Base-by-base conservation (phyloP, 2,329 filamentous ascomycete genomes). In the Chaetoscypha palmicola region DNA sequence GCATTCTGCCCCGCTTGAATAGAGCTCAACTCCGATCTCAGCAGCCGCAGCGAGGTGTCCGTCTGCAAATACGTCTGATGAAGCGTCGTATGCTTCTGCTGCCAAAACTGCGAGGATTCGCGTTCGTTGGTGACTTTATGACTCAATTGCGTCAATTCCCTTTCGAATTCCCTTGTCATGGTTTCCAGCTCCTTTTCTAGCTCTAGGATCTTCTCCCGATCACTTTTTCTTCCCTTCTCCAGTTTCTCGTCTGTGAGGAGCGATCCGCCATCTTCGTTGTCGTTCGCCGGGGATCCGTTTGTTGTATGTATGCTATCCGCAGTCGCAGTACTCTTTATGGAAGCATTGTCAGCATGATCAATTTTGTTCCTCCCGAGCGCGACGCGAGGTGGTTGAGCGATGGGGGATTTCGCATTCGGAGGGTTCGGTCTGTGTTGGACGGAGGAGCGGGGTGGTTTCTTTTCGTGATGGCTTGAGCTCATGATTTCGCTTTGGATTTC, bases 21-120 rank as follows among this genome's bases (percentile, higher is more conserved):
- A 22, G 67, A 63, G 31, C 71, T 68, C n/a, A 70, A 63, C 56
- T 78, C 73, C 37, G 66, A 63, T 31, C 68, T 65, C 33, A 78
- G 60, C 22, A 76, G 59, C 8, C 72, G 65, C 49, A 78, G 64
- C 53, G 77, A 71, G 12, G 72, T 70, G 53, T 79, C 75, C 3
- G 67, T 67, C 19, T 70, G 66, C 33, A 73, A 59, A 48, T 70
- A 72, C 53, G 72, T 71, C 61, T 73, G 70, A 58, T 77, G 70
- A 34, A 78, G 60, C 23, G 59, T 61, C 45, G 68, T 69, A 61
- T 77, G 70, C 55, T 76, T 77, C 34, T 68, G 60, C 61, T 79
- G 75, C 74, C 77, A 80, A 57, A 74, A 77, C 11, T 68, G 67
- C 2, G 74, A 67, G 38, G 69, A 71, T 59, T 78, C 74, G 61